A percentile compares a stretch with the other conserved stretches of the same genome.
phyloP scores from a whole-genome alignment of 2,329 filamentous ascomycete species.

The Phialophora expanda region DNA sequence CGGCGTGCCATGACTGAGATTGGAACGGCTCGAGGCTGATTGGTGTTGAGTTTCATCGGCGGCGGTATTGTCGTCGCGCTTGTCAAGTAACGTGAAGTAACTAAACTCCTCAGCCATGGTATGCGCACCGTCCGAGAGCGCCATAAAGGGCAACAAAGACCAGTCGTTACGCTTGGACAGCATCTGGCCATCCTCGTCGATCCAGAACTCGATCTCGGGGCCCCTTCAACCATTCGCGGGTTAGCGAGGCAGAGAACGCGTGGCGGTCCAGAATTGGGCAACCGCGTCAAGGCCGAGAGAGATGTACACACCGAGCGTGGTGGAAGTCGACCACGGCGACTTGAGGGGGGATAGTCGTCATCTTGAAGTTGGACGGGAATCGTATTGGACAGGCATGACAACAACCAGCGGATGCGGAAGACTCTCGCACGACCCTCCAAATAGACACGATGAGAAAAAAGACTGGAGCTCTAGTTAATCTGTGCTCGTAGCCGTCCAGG shows the following conservation, averaged over 20 bases:
- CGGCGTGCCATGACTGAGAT: slow-evolving; percentile 40
- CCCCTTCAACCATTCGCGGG: slow-evolving; percentile 59
- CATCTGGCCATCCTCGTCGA: slow-evolving; percentile 78
- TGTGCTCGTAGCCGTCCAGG: background rate
- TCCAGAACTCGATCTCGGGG: slow-evolving; percentile 92
- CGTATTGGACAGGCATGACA: slow-evolving; percentile 1
- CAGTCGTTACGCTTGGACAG: slow-evolving; percentile 85
- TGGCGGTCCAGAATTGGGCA: background rate
- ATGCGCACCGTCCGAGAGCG: slow-evolving; percentile 92
- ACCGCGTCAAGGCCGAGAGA: no score
- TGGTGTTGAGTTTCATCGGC: background rate
- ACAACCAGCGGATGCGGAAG: background rate
- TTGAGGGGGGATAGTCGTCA: slow-evolving; percentile 58
- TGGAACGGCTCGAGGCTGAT: background rate
- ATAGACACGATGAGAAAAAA: background rate
- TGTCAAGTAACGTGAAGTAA: slow-evolving; percentile 86
- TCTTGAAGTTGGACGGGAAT: background rate
- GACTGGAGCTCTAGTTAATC: background rate
- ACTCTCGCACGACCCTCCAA: background rate
- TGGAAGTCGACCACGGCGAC: slow-evolving; percentile 84
- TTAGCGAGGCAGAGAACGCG: background rate
- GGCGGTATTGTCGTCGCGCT: background rate
- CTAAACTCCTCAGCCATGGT: slow-evolving; percentile 96
- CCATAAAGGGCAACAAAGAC: slow-evolving; percentile 93
- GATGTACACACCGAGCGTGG: slow-evolving; percentile 63